phyloP scores from a whole-genome alignment of 2,329 filamentous ascomycete genomes.

The Cryphonectria nitschkei region DNA sequence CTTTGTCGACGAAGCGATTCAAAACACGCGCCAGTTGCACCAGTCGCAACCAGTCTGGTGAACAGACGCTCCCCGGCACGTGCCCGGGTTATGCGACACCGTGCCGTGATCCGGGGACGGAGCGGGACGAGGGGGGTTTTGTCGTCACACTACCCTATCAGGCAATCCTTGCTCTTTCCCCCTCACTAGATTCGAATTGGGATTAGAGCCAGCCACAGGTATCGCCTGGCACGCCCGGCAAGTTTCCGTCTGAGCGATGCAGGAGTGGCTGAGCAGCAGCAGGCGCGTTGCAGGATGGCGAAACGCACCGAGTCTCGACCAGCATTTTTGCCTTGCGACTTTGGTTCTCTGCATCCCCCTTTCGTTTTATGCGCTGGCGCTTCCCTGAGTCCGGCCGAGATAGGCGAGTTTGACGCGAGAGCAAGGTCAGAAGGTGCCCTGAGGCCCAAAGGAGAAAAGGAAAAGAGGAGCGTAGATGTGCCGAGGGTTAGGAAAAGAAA shows the following conservation, averaged over 20 bases:
- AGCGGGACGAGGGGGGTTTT: background rate
- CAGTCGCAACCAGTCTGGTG: background rate
- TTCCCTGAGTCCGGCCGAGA: background rate
- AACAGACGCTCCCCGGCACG: background rate
- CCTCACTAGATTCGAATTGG: background rate
- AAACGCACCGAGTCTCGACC: slow-evolving; percentile 8
- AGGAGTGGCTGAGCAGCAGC: slow-evolving; percentile 11
- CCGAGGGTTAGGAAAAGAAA: background rate
- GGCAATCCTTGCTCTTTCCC: too few relatives aligned
- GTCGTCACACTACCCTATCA: too few relatives aligned
- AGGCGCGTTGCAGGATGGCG: background rate
- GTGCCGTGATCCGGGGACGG: background rate
- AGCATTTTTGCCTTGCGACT: background rate
- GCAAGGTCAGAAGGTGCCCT: background rate
- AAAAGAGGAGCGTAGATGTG: background rate
- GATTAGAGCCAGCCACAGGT: background rate
- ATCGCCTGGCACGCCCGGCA: background rate
- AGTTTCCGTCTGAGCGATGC: background rate
- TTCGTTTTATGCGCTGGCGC: background rate
- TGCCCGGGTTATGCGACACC: background rate
- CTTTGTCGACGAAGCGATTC: background rate
- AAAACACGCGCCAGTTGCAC: background rate
- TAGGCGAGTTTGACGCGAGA: too few relatives aligned
- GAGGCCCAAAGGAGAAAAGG: background rate
- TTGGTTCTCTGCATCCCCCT: background rate